phyloP scores from a whole-genome alignment of 306 rosid genomes.

The Quercus mongolica region DNA sequence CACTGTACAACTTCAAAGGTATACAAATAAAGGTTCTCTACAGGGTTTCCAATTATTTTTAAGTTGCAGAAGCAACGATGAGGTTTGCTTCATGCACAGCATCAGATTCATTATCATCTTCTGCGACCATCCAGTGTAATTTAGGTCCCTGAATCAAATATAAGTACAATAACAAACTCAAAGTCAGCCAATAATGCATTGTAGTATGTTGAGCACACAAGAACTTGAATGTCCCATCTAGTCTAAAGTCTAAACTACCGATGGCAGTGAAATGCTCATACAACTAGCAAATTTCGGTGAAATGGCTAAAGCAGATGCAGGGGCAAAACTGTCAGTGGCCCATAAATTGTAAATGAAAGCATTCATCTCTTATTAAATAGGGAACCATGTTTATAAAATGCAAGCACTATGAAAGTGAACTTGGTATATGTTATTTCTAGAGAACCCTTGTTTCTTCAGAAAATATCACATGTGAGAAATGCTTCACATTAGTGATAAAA shows the following conservation, averaged over 20 bases:
- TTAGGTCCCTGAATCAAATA: constrained; percentile 59
- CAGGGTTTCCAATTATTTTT: constrained; percentile 18
- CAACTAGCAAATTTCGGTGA: not conserved
- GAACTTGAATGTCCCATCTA: not conserved
- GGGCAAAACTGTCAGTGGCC: not conserved
- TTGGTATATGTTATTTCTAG: not conserved
- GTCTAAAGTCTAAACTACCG: not conserved
- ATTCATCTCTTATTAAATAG: not conserved
- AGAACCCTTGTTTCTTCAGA: not conserved
- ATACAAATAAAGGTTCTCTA: constrained; percentile 12
- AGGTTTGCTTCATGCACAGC: constrained; percentile 22
- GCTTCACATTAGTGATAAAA: not conserved
- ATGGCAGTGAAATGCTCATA: not conserved
- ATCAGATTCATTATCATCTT: constrained; percentile 36
- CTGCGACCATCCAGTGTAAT: constrained; percentile 68
- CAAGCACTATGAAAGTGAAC: not conserved
- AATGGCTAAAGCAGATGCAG: not conserved
- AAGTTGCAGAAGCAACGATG: constrained; percentile 35
- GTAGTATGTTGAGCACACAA: not conserved
- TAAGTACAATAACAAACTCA: not conserved
- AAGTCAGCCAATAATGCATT: not conserved
- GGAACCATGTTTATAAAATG: not conserved
- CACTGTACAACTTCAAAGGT: not conserved
- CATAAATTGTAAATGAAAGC: not conserved
- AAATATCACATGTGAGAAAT: not conserved